Evolutionary conservation across 257 asterid species (phyloP), one percentile per base, ranked within the genome.

Genomic region (Penstemon barbatus): DNA sequence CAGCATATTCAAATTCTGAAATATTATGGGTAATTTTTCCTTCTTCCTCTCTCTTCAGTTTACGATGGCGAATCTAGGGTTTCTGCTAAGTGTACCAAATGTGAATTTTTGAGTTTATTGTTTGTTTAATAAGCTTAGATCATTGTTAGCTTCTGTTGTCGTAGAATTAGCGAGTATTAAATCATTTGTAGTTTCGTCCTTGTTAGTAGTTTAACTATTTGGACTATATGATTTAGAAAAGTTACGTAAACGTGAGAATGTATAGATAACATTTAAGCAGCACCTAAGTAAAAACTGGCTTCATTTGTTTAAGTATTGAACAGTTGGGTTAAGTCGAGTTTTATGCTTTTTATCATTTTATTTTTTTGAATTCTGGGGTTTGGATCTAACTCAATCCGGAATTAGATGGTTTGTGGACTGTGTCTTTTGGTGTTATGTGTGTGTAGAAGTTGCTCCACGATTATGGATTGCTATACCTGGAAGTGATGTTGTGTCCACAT

Each of bases 41-140:
- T 15, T 63, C 59, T 48, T 7, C 36, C 59, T 7, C 50, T 66
- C 52, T 33, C n/a, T 68, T 42, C 63, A 63, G 19, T 46, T 12
- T 37, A 13, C n/a, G 71, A 5, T 65, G 37, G 71, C 65, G 75
- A 78, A 78, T 80, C 76, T 76, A 72, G 84, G 86, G 77, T 69
- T 80, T 78, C 48, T 69, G 42, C 18, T 54, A 71, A 38, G 74
- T 13, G 33, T 65, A 19, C 45, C 55, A 78, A 71, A 70, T 79
- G 72, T 69, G 74, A 36, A 67, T 50, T 74, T 75, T 54, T 65
- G 69, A 59, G 56, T 68, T 77, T 78, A 56, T 51, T 25, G 56
- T 37, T 10, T 36, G 62, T 61, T 45, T 65, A 50, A 66, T 63
- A 50, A 44, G 71, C 59, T 70, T 81, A 88, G 95, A 88, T 91